phyloP scores from a whole-genome alignment of 2,329 filamentous ascomycete genomes.

The Aspergillus uvarum region DNA sequence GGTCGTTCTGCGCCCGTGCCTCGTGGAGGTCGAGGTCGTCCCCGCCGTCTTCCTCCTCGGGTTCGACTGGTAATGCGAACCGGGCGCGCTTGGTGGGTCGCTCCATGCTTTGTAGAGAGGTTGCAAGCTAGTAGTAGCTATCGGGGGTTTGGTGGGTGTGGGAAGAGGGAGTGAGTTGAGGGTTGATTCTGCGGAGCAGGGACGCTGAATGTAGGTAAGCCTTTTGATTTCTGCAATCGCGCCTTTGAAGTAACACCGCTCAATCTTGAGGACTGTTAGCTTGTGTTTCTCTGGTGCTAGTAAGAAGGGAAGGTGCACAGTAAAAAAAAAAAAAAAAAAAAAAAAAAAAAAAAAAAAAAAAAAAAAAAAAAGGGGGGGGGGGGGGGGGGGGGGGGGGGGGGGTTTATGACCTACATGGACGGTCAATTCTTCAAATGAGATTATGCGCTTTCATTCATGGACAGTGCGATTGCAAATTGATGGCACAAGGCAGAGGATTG shows the following conservation, averaged over 20 bases:
- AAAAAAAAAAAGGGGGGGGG: too few species aligned
- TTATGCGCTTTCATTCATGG: neutral
- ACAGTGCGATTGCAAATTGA: neutral
- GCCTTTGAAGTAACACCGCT: neutral
- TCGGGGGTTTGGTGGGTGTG: neutral
- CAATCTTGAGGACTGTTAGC: neutral
- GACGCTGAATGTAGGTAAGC: neutral
- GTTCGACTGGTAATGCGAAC: slow-evolving; percentile 36
- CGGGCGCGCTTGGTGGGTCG: slow-evolving; percentile 58
- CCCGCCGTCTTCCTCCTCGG: slow-evolving; percentile 21
- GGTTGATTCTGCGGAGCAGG: neutral
- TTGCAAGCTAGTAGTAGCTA: neutral
- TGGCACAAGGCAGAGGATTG: neutral
- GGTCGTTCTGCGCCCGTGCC: slow-evolving; percentile 65
- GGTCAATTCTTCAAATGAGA: neutral
- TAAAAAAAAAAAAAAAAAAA: too few species aligned
- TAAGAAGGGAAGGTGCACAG: neutral
- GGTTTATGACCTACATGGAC: neutral
- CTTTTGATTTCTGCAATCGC: neutral
- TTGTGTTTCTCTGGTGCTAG: neutral
- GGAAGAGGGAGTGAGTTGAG: neutral
- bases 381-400: too few species aligned
- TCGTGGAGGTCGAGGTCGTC: slow-evolving; percentile 57
- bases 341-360: too few species aligned
- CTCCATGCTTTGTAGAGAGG: slow-evolving; percentile 25